Evolutionary conservation across 2,329 filamentous ascomycete genomes (phyloP), one percentile per base, ranked within the genome.

Genomic region (Xylariaceae sp.): DNA sequence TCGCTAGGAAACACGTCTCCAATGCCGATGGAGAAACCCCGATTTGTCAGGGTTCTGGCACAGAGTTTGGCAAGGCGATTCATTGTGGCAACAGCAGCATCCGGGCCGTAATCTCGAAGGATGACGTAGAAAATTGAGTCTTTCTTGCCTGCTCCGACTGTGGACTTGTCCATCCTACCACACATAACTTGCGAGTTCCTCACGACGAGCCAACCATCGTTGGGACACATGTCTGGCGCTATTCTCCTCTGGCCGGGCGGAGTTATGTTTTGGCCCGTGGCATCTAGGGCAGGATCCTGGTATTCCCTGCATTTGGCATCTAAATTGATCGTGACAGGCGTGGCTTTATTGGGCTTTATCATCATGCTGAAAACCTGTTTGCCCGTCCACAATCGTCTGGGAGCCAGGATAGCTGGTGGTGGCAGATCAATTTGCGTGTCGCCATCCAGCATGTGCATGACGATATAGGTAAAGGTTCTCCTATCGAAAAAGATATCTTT

Each of bases 161-260:
- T 97, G 1, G 89, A 88, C 71, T 99, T 99, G 74, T 99, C 94
- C 90, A 97, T 96, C 52, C 86, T 82, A 53, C 94, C 94, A 64
- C 92, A 97, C 89, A 99, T 95, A 54, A 97, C 85, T 67, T 96
- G 91, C 0, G 92, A 97, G 66, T 99, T 97, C 49, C 92, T 87
- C 54, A 99, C 86, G 12, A 96, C 90, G 10, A 99, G 76, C 80
- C 89, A 97, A 7, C 86, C 85, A 67, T 99, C 94, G 58, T 94
- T 89, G 14, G 87, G 82, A 62, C 92, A 89, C 72, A 95, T 85
- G 56, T 89, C 85, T 1, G 85, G 82, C 40, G 64, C 64, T 44
- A 70, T 81, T 47, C 48, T 58, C 51, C 70, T 71, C 53, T 72
- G 73, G 1, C 78, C 80, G 1, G 78, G 70, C 3, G 76, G 76